Percentiles rank a stretch among this genome's conserved stretches.
Conservation (phyloP, 345 rosid genomes). For the Anacardium occidentale region DNA sequence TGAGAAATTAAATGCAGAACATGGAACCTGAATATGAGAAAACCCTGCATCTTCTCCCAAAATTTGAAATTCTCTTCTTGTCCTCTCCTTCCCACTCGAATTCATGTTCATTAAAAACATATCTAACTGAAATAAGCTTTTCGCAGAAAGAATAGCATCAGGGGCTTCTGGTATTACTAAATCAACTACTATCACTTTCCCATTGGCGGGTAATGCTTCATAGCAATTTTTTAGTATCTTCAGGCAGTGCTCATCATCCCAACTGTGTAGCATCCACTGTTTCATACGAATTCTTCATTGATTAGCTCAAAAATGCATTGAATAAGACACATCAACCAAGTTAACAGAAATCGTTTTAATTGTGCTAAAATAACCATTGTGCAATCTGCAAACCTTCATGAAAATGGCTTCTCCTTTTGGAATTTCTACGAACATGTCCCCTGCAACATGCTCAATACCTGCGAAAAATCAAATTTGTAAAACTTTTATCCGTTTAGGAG, state of each 20-base stretch:
- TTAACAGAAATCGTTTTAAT: too few relatives aligned
- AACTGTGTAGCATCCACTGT: conserved; percentile 49
- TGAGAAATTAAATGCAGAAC: conserved; percentile 23
- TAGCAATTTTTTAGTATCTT: conserved; percentile 49
- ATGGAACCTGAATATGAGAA: conserved; percentile 25
- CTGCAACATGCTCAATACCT: conserved; percentile 43
- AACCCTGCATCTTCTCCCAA: conserved; percentile 40
- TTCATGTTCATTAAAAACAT: conserved; percentile 35
- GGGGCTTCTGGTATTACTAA: conserved; percentile 41
- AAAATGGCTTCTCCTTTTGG: conserved; percentile 70
- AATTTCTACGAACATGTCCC: conserved; percentile 39
- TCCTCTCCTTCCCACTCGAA: conserved; percentile 40
- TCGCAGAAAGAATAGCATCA: conserved; percentile 22
- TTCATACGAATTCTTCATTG: neutral
- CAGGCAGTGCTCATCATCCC: conserved; percentile 39
- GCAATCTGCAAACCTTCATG: conserved; percentile 49
- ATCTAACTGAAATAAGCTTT: conserved; percentile 40
- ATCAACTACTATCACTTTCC: conserved; percentile 49
- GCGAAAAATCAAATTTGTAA: conserved; percentile 1
- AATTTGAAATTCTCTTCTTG: conserved; percentile 11
- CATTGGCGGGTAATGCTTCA: conserved; percentile 34
- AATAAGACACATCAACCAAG: too few relatives aligned
- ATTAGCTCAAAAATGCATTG: neutral
- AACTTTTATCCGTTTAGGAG: neutral
- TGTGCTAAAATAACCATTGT: neutral